Percentiles rank a stretch among this genome's conserved stretches.
phyloP scores from a whole-genome alignment of 176 grass and related monocot species.

The Alopecurus myosuroides region DNA sequence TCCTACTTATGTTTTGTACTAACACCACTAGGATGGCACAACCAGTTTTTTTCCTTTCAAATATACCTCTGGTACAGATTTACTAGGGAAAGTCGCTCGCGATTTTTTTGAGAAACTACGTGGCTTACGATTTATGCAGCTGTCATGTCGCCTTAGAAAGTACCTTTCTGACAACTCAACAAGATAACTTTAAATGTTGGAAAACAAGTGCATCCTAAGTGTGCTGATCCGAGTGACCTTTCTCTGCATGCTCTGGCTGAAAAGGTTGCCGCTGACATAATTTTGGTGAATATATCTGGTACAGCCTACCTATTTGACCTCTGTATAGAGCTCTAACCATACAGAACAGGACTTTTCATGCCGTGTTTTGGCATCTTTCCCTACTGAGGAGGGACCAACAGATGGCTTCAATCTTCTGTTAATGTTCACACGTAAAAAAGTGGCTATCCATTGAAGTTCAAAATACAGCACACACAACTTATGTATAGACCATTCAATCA shows the following conservation, averaged over 20 bases:
- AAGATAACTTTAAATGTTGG: not conserved
- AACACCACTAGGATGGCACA: not conserved
- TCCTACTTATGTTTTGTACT: not conserved
- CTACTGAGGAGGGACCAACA: not conserved
- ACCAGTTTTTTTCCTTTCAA: not conserved
- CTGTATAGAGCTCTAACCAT: not conserved
- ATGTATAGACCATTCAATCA: not conserved
- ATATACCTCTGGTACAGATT: not conserved
- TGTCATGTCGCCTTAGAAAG: not conserved
- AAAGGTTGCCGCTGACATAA: not conserved
- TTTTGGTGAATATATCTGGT: not conserved
- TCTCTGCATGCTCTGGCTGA: not conserved
- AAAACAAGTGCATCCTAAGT: not conserved
- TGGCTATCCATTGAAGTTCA: not conserved
- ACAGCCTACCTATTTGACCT: slow-evolving; percentile 7
- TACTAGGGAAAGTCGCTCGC: not conserved
- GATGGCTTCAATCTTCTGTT: not conserved
- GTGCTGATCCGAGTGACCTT: not conserved
- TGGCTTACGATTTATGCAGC: not conserved
- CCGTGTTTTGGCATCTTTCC: not conserved
- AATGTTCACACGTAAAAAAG: not conserved
- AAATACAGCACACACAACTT: not conserved
- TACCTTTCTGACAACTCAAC: not conserved
- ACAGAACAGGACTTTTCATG: not conserved
- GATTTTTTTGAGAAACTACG: not conserved